Evolutionary conservation across 2,329 filamentous ascomycete genomes (phyloP).

Genomic region (Rhynchosporium secalis): DNA sequence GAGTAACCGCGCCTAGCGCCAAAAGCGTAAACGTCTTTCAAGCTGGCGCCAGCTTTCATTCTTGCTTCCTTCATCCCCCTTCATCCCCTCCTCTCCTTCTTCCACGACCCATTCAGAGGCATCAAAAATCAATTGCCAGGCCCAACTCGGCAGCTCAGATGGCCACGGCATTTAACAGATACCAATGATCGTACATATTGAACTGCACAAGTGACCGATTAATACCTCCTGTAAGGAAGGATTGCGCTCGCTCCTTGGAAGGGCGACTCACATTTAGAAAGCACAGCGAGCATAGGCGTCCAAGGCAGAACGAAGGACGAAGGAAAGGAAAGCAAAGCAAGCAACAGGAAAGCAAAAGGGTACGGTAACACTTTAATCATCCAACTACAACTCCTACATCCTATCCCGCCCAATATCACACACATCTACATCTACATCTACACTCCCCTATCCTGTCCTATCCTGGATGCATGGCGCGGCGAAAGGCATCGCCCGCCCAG

Average conservation of each 20-base stretch:
- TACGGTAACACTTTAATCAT: slow-evolving; percentile 41
- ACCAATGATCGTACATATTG: slow-evolving; percentile 39
- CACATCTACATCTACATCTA: background rate
- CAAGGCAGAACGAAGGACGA: slow-evolving; percentile 9
- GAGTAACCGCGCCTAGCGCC: background rate
- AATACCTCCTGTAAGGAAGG: slow-evolving; percentile 13
- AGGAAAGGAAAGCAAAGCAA: background rate
- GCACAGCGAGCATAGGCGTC: slow-evolving; percentile 2
- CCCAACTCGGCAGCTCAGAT: slow-evolving; percentile 29
- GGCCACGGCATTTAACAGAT: slow-evolving; percentile 36
- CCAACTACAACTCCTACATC: slow-evolving; percentile 28
- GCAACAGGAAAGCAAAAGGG: slow-evolving; percentile 29
- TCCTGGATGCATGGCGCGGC: slow-evolving; percentile 12
- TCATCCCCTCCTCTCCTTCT: slow-evolving; percentile 2
- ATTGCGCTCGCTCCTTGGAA: slow-evolving; percentile 22
- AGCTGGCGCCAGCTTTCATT: background rate
- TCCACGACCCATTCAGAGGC: slow-evolving; percentile 16
- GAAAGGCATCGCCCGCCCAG: slow-evolving; percentile 16
- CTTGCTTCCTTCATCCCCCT: background rate
- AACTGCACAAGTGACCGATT: slow-evolving; percentile 38
- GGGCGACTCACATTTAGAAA: slow-evolving; percentile 13
- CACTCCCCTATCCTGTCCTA: background rate
- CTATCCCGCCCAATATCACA: background rate
- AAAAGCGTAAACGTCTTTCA: slow-evolving; percentile 1
- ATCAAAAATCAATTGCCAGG: slow-evolving; percentile 14